Evolutionary conservation across 1,139 yeast genomes (phyloP).

Genomic region (Geotrichum europaeum): DNA sequence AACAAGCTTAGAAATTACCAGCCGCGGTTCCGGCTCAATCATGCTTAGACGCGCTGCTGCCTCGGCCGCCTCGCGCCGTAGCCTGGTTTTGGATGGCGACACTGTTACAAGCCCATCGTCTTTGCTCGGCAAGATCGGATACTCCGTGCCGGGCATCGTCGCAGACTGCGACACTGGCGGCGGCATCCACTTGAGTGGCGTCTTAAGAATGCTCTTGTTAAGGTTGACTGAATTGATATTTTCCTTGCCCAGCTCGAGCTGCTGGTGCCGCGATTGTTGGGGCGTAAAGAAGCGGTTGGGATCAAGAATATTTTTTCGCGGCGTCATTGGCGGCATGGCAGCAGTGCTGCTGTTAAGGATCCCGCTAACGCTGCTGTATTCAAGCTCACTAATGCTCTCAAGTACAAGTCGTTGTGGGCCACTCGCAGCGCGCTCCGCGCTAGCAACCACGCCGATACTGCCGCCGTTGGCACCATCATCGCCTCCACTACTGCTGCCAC

Average conservation of each 20-base stretch:
- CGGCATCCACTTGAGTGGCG: neutral
- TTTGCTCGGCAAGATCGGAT: neutral
- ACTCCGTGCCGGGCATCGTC: neutral
- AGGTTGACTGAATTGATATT: neutral
- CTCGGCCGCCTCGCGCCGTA: conserved; percentile 16
- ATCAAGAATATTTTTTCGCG: neutral
- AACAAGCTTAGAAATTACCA: conserved; percentile 39
- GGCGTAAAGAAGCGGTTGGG: neutral
- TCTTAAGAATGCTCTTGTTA: neutral
- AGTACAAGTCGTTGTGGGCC: neutral
- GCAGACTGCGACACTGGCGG: neutral
- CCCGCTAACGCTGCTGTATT: neutral
- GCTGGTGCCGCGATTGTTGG: neutral
- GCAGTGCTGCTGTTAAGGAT: neutral
- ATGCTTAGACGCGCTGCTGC: neutral
- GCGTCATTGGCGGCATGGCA: neutral
- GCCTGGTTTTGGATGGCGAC: conserved; percentile 16
- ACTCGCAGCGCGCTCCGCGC: neutral
- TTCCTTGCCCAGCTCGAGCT: neutral
- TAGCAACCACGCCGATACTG: neutral
- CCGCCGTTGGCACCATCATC: neutral
- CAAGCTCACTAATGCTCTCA: neutral
- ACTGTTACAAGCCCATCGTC: conserved; percentile 11
- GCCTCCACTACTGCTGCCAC: neutral
- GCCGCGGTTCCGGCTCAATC: conserved; percentile 40